Base-by-base conservation (phyloP, 352 stramenopile genomes). In the Saprolegnia parasitica region DNA sequence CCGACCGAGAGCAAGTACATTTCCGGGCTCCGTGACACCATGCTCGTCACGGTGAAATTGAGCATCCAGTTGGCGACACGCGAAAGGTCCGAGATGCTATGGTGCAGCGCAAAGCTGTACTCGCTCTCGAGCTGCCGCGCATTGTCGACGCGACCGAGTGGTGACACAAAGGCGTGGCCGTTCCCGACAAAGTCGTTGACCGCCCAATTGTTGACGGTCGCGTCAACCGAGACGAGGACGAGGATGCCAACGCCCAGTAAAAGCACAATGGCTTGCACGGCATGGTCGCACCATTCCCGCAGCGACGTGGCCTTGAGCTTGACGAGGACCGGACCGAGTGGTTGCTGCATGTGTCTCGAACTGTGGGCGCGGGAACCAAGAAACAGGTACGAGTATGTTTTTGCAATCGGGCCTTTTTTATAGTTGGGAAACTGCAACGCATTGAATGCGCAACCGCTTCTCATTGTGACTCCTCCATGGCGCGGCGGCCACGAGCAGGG, bases 161-260 rank as follows among this genome's bases (percentile, higher is more conserved):
- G 39, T 8, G 62, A 62, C 16, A 26, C n/a, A 29, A 62, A 61
- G 5, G 21, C 16, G 13, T 57, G 29, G 23, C 15, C 62, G 32
- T 68, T 68, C 16, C 62, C 62, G 32, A 68, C 63, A 29, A 39
- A 68, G 50, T 61, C n/a, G 50, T 58, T 68, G 23, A 68, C 21
- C 26, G 40, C 16, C 62, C 62, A 68, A 29, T 68, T 68, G 56
- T 50, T 65, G 35, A 32, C 23, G 11, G 49, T 23, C 15, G 39
- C 56, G 56, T 65, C 56, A 20, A 50, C 21, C 35, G 6, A 15
- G n/a, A 65, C 39, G 29, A 65, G 56, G 6, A 50, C 21, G 13
- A 49, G 8, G 39, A 46, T 15, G 39, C 8, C 39, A 16, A 46
- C 15, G 15, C 39, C 39, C 39, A 46, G 39, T 16, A 46, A 15